phyloP scores from a whole-genome alignment of 169 alveolate species.

The Cryptosporidium meleagridis region DNA sequence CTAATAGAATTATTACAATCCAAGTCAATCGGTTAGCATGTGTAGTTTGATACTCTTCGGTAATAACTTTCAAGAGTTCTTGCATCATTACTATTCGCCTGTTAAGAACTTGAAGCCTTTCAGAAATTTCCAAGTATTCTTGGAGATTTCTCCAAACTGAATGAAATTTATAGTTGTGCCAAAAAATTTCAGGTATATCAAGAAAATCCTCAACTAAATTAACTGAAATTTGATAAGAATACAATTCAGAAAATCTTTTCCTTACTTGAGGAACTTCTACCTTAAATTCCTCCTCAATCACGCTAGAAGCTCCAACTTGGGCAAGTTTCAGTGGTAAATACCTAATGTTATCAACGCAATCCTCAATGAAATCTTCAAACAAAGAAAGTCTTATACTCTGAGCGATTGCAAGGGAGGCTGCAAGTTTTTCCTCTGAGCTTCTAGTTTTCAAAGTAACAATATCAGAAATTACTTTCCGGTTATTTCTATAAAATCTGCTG shows the following conservation, averaged over 20 bases:
- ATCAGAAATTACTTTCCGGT: constrained; percentile 73
- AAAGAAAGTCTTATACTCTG: constrained; percentile 79
- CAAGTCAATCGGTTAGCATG: constrained; percentile 69
- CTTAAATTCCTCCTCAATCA: constrained; percentile 74
- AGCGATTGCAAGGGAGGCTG: constrained; percentile 78
- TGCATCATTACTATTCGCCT: constrained; percentile 65
- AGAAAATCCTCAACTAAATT: constrained; percentile 81
- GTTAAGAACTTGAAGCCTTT: constrained; percentile 59
- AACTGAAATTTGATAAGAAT: constrained; percentile 79
- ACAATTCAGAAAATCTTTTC: constrained; percentile 77
- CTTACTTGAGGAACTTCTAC: constrained; percentile 55
- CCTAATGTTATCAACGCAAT: constrained; percentile 76
- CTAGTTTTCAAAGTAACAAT: constrained; percentile 76
- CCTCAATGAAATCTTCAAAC: constrained; percentile 80
- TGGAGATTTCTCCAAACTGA: constrained; percentile 54
- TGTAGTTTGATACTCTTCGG: constrained; percentile 61
- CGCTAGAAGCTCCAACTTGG: constrained; percentile 75
- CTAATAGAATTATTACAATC: constrained; percentile 49
- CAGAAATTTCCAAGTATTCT: constrained; percentile 43
- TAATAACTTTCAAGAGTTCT: constrained; percentile 61
- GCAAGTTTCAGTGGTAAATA: constrained; percentile 80
- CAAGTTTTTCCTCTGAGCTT: constrained; percentile 79
- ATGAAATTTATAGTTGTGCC: constrained; percentile 76
- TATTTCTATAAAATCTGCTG: constrained; percentile 44
- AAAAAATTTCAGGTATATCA: constrained; percentile 81